Evolutionary conservation across 129 eudicot genomes (phyloP), one percentile per base, ranked within the genome.

Genomic region (Rutidosis leptorrhynchoides): DNA sequence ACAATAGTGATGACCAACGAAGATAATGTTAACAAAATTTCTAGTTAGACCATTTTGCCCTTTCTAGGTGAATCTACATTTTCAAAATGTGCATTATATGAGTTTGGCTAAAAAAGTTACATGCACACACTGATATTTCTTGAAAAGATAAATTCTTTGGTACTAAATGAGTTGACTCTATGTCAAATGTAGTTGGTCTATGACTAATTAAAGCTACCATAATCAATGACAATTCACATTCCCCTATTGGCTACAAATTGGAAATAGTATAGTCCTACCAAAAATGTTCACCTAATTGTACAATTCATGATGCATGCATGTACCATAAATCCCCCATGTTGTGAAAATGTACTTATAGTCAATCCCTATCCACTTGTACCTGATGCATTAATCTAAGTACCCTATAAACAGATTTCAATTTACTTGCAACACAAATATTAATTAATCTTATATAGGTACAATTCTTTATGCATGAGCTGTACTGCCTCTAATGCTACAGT

Each of bases 271-370:
- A 71, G 67, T 60, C 58, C 64, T 29, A 75, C 80, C 74, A 61
- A 51, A 68, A 58, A 60, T 67, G 69, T 40, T 67, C 46, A 75
- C 11, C 69, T n/a, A 75, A 48, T 67, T 75, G 75, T 75, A 75
- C 80, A 75, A 75, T 63, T 68, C 73, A 60, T 68, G 70, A 75
- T 61, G 74, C 78, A 74, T 74, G 67, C 74, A 68, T 61, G 79
- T 68, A 75, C 79, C 20, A 30, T 25, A 68, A 46, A 14, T 26
- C 64, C 70, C 64, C 64, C 79, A 75, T 75, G 79, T 25, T 61
- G 69, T 75, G 25, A 22, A 29, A 52, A 68, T 55, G 70, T 75
- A 60, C 74, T 9, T 51, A 9, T 22, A 61, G 69, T 67, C 79
- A 48, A 58, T 46, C 59, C 16, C 43, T 28, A 67, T 30, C 69